Evolutionary conservation across 2,329 filamentous ascomycete genomes (phyloP), one percentile per base, ranked within the genome.

Genomic region (Allantophomopsis lycopodina): DNA sequence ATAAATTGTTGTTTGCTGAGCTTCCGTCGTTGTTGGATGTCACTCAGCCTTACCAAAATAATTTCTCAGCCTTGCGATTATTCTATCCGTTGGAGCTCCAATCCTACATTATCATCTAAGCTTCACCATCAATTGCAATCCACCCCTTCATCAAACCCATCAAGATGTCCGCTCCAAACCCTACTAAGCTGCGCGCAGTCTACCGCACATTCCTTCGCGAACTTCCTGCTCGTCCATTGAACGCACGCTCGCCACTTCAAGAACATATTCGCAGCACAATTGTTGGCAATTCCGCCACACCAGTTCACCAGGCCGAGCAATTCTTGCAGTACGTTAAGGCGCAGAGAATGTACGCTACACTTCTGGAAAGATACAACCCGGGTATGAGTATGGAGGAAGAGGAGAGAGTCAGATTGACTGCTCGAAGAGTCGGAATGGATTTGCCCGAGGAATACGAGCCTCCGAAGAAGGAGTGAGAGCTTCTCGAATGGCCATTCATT

Each of bases 301-400:
- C 54, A 34, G 43, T 50, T 16, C 48, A 68, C 38, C 64, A 84
- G 48, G 80, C 76, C n/a, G 76, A 85, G 46, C 86, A 96, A 59
- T 76, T 86, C 48, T 61, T 87, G 18, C 71, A 76, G 42, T 96
- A 94, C 57, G 69, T 91, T 15, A 75, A 76, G 50, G 80, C 88
- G n/a, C 91, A 98, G 65, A 70, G 88, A 39, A 74, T 75, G 56
- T 95, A 96, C 58, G 72, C 76, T 18, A 79, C 76, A 13, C 64
- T 96, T 34, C 59, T 96, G 31, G 88, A 95, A 62, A 72, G 88
- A 50, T 96, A 98, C 62, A 96, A 96, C 59, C 87, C 87, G 0
- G 87, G 88, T 14, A 85, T 93, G 76, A 74, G 76, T 48, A 84
- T 94, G 80, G 76, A 82, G 48, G 80, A 78, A 56, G 78, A 93